Evolutionary conservation across 768 basidiomycete genomes (phyloP), one percentile per base, ranked within the genome.

Genomic region (Leccinellum rugosiceps): DNA sequence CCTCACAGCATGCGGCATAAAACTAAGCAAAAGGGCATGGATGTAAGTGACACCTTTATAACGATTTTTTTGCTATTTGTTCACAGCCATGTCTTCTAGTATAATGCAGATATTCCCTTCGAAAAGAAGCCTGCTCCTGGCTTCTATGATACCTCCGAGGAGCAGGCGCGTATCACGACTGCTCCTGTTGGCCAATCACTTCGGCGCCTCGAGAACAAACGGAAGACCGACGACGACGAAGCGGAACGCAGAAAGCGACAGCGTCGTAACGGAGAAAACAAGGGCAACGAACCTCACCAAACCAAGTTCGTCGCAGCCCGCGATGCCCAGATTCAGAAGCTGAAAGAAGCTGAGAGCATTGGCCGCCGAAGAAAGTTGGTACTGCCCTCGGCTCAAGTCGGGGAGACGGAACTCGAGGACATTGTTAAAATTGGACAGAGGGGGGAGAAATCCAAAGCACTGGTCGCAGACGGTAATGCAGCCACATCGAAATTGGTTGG

Each of bases 381-480:
- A 53, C 78, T 99, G 14, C 97, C 97, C 0, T 75, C 77, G 25
- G 92, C 96, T 6, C 97, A 99, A 66, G 97, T 99, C 15, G 91
- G 93, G 9, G 97, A 99, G 74, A 75, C 81, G 3, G 97, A 99
- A 72, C 74, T 99, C 51, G 97, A 98, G 75, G 94, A 98, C 62
- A 98, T 99, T 59, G 96, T 97, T 62, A 99, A 98, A 78, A 98
- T 98, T 67, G 97, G 97, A 0, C 86, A 91, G 69, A 89, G 90
- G 0, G 88, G 93, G 3, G 94, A 96, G 75, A 88, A 83, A 64
- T 91, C 96, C 17, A 88, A 94, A 69, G 84, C 89, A 4, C 68
- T 98, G 63, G 94, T 94, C 10, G 83, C 80, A 19, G 87, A 87
- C 25, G 92, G 90, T 7, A 88, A 83, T 52, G 92, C 92, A 62